These are phyloP conservation scores for Rhexocercosporidium sp. DNA, from an alignment of 2,329 filamentous ascomycete genomes.

Conservation along the genomic window DNA sequence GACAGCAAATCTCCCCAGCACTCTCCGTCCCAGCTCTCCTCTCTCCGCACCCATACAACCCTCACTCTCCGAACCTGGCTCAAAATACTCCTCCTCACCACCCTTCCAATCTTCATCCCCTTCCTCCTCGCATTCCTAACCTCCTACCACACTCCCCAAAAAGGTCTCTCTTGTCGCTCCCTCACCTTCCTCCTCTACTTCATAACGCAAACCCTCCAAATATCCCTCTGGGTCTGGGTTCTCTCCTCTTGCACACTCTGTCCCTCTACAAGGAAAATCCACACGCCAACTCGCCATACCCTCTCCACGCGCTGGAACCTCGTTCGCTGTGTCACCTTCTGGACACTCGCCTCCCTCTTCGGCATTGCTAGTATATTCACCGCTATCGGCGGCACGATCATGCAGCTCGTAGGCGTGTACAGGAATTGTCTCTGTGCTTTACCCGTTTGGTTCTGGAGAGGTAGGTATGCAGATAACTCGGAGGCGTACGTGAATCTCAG, in stretches of 20 bases:
- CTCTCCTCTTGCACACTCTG: conserved; percentile 1
- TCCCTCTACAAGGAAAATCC: not conserved
- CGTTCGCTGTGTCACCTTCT: not conserved
- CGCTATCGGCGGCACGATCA: conserved; percentile 19
- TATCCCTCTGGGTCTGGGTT: conserved; percentile 29
- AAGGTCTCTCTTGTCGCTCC: conserved; percentile 43
- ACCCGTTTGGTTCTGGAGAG: conserved; percentile 16
- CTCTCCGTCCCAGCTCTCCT: not conserved
- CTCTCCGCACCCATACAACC: not conserved
- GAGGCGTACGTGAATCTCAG: conserved; percentile 4
- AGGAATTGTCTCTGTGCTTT: conserved; percentile 24
- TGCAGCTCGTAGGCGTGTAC: conserved; percentile 28
- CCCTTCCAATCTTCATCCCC: conserved; percentile 26
- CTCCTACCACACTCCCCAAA: conserved; percentile 43
- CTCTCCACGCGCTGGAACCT: not conserved
- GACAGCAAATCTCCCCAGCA: not conserved
- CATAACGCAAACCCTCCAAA: conserved; percentile 42
- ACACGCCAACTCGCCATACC: not conserved
- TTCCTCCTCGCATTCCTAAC: conserved; percentile 43
- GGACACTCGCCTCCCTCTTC: conserved; percentile 3
- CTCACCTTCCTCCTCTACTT: conserved; percentile 45
- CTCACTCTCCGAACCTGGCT: conserved; percentile 14
- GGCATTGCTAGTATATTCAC: conserved; percentile 14
- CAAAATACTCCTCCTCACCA: conserved; percentile 11
- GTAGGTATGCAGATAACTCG: not conserved